Evolutionary conservation across 208 protist species (phyloP).

Genomic region (Trypanosomatidae sp.): DNA sequence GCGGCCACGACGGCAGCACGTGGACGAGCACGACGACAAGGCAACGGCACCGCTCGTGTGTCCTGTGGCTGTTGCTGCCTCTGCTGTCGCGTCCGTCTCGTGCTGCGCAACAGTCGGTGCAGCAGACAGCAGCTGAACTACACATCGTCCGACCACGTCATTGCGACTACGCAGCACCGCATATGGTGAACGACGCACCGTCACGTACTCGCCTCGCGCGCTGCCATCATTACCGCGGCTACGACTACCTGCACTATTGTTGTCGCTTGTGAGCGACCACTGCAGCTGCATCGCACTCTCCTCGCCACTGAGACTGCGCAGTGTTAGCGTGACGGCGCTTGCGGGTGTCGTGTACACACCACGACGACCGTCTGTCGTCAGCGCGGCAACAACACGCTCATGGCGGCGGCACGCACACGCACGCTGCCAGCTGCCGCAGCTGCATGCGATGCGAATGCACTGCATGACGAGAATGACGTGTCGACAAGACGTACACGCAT

Average conservation of each 20-base stretch:
- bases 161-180: constrained; percentile 37
- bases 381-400: too few species aligned
- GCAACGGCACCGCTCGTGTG: background rate
- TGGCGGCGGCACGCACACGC: too few species aligned
- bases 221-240: background rate
- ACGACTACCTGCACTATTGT: background rate
- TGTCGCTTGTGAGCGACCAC: background rate
- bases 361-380: too few species aligned
- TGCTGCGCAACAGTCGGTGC: constrained; percentile 9
- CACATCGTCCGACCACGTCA: constrained; percentile 16
- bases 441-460: too few species aligned
- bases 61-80: background rate
- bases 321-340: too few species aligned
- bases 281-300: background rate
- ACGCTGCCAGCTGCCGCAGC: too few species aligned
- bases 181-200: constrained; percentile 39
- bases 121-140: constrained; percentile 11
- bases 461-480: too few species aligned
- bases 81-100: background rate
- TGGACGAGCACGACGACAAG: background rate
- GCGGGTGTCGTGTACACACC: background rate
- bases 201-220: background rate
- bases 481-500: too few species aligned
- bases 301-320: background rate
- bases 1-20: background rate